Base-by-base conservation (phyloP, 495 filamentous ascomycete species). In the Talaromyces proteolyticus region DNA sequence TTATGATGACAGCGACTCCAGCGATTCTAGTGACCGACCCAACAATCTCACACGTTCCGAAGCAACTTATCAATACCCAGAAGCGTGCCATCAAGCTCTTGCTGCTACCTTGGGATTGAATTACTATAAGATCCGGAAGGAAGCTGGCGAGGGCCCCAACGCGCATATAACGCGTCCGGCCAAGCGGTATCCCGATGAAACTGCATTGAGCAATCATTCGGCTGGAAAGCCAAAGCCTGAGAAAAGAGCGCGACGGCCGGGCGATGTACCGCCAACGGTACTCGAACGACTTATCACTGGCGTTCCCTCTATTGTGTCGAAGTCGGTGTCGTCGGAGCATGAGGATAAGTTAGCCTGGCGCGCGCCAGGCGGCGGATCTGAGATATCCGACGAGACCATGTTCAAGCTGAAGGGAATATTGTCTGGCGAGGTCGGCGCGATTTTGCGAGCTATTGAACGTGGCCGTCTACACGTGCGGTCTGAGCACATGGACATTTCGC, bases 61-160 rank as follows among this genome's bases (percentile, higher is more conserved):
- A 49, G 69, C 69, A 34, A 63, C 66, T 34, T 58, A 59, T 29
- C 47, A 54, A 29, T 66, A 58, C 48, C 69, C 69, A 4, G 69
- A 72, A 41, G 65, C 67, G 24, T 66, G 65, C 19, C 69, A 69
- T 44, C 69, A 70, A 52, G 69, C 69, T 1, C 56, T 72, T 1
- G 69, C 69, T 17, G 69, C 67, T n/a, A 68, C 60, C 3, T 44
- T 70, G 10, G 69, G 69, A 22, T 53, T 72, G 18, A 62, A 69
- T 3, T 72, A 70, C 49, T 68, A 67, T 50, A 70, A 70, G 53
- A 72, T 72, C 34, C 67, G 67, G 7, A 72, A 72, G 34, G 65
- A 70, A 46, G 64, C 67, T 4, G 67, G 69, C 1, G 69, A 70
- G 24, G 63, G 61, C 2, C 62, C 58, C 1, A 57, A 59, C 40